Evolutionary conservation across 306 rosid genomes (phyloP).

Genomic region (Corylus americana): DNA sequence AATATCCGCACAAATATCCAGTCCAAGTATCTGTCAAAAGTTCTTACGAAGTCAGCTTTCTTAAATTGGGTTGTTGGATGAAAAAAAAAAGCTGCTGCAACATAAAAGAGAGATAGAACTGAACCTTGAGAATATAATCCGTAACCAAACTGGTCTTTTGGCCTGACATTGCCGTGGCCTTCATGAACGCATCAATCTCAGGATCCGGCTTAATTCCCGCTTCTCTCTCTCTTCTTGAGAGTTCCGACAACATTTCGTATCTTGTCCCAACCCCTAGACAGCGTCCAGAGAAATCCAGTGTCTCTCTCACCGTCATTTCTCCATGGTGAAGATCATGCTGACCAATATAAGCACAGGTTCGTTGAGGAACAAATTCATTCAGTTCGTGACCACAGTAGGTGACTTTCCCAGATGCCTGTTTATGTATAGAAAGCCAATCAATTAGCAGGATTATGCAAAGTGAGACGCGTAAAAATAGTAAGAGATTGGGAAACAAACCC

Average conservation of each 20-base stretch:
- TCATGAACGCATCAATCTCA: slow-evolving; percentile 77
- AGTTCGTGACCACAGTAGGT: slow-evolving; percentile 81
- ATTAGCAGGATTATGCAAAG: background rate
- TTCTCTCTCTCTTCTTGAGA: slow-evolving; percentile 64
- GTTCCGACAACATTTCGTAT: slow-evolving; percentile 60
- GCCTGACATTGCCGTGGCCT: slow-evolving; percentile 63
- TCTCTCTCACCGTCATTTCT: slow-evolving; percentile 80
- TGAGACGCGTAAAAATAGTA: background rate
- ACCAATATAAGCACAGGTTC: slow-evolving; percentile 47
- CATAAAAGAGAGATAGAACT: background rate
- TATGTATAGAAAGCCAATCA: slow-evolving; percentile 1
- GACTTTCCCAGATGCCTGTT: slow-evolving; percentile 64
- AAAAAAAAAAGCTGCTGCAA: background rate
- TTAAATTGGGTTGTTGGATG: background rate
- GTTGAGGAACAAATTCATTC: slow-evolving; percentile 56
- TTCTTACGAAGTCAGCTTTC: background rate
- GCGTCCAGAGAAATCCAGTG: slow-evolving; percentile 69
- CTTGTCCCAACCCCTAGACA: slow-evolving; percentile 75
- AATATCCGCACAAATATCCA: slow-evolving; percentile 59
- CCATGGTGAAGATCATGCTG: slow-evolving; percentile 58
- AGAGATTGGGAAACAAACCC: slow-evolving; percentile 43
- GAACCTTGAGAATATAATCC: slow-evolving; percentile 55
- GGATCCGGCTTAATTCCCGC: slow-evolving; percentile 74
- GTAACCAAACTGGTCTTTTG: slow-evolving; percentile 63
- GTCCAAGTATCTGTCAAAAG: slow-evolving; percentile 46